These are phyloP conservation scores for Aphanomyces cochlioides DNA, from an alignment of 352 stramenopile species.

Conservation along the genomic window DNA sequence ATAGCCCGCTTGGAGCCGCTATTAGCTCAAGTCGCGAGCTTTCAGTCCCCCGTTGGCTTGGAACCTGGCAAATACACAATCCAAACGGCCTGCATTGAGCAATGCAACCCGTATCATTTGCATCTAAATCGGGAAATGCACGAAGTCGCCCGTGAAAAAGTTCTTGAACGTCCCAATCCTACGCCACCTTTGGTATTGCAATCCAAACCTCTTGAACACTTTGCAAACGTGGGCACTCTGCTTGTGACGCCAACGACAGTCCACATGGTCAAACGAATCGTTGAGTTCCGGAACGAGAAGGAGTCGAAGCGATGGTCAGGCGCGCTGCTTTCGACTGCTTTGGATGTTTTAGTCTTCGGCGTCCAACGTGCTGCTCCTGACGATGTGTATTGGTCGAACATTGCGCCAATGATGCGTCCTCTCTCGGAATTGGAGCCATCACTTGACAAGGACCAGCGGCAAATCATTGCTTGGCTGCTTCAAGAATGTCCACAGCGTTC, in stretches of 20 bases:
- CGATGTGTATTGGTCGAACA: constrained; percentile 48
- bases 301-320: constrained; percentile 55
- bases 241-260: constrained; percentile 69
- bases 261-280: constrained; percentile 54
- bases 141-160: constrained; percentile 74
- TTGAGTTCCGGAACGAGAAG: constrained; percentile 43
- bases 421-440: constrained; percentile 40
- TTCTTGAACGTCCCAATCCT: constrained; percentile 38
- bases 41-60: constrained; percentile 65
- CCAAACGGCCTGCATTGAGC: constrained; percentile 63
- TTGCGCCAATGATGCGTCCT: constrained; percentile 40
- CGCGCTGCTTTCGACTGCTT: constrained; percentile 73
- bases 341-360: constrained; percentile 77
- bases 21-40: constrained; percentile 60
- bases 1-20: constrained; percentile 60
- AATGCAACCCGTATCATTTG: constrained; percentile 84
- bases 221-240: constrained; percentile 55
- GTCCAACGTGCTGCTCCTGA: constrained; percentile 50
- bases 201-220: constrained; percentile 41
- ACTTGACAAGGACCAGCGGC: constrained; percentile 69
- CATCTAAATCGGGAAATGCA: constrained; percentile 81
- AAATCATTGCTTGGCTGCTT: constrained; percentile 72
- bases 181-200: constrained; percentile 39
- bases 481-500: constrained; percentile 20
- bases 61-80: constrained; percentile 79